Percentiles rank a stretch among this genome's conserved stretches.
These are phyloP conservation scores for Stephania yunnanensis DNA, from an alignment of 164 flowering plant species.

Conservation along the genomic window DNA sequence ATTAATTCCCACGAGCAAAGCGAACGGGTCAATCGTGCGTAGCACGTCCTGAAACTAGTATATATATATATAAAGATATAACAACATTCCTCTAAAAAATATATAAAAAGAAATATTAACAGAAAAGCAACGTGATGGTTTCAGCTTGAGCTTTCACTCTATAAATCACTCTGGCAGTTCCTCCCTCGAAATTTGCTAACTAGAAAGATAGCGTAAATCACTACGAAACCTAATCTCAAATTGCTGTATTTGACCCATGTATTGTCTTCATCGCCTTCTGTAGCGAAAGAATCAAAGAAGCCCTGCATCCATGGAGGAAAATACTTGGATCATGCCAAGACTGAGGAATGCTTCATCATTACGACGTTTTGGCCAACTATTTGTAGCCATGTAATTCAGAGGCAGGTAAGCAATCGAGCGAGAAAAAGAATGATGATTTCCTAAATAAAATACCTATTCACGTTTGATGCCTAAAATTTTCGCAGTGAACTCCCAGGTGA, in stretches of 20 bases:
- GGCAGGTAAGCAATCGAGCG: not conserved
- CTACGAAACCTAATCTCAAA: not conserved
- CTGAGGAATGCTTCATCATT: not conserved
- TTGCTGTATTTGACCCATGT: not conserved
- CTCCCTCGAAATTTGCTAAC: not conserved
- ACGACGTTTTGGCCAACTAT: not conserved
- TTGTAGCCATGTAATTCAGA: not conserved
- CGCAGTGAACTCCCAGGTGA: constrained; percentile 78
- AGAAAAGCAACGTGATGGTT: not conserved
- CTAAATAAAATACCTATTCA: constrained; percentile 14
- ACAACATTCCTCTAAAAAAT: not conserved
- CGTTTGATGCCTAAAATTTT: constrained; percentile 60
- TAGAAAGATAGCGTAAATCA: not conserved
- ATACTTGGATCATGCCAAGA: not conserved
- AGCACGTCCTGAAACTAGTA: too few relatives aligned
- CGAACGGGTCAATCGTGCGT: too few relatives aligned
- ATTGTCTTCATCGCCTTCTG: not conserved
- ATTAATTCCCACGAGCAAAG: too few relatives aligned
- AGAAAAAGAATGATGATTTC: not conserved
- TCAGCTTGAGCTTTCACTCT: not conserved
- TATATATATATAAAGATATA: too few relatives aligned
- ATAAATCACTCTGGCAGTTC: not conserved
- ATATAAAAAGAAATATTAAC: not conserved
- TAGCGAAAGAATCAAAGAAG: not conserved
- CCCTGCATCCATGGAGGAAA: not conserved